phyloP scores from a whole-genome alignment of 208 protist species.

The Balamuthia mandrillaris region DNA sequence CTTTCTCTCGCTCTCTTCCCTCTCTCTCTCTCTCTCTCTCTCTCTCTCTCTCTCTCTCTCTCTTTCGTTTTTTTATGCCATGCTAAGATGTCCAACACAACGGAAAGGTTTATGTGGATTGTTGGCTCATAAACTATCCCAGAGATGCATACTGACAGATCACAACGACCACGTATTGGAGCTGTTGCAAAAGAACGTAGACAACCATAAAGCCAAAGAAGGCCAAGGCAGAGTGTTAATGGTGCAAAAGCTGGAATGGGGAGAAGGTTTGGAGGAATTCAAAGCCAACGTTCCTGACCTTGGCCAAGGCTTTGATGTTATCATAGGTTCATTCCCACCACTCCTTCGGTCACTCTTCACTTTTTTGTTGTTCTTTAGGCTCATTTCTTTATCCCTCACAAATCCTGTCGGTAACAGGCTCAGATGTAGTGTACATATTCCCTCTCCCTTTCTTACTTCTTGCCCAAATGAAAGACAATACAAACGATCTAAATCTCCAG shows the following conservation, averaged over 20 bases:
- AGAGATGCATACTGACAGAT: not conserved
- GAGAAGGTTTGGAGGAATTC: not conserved
- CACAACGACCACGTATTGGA: not conserved
- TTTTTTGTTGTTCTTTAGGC: no score
- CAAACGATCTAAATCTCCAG: no score
- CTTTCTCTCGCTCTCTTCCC: not conserved
- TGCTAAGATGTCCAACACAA: no score
- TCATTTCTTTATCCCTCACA: no score
- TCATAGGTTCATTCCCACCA: no score
- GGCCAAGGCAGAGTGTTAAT: not conserved
- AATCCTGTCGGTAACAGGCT: not conserved
- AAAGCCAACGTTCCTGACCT: not conserved
- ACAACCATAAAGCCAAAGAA: not conserved
- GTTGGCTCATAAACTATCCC: not conserved
- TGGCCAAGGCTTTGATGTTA: not conserved
- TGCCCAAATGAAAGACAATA: no score
- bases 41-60: not conserved
- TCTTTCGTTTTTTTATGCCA: no score
- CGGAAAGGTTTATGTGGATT: not conserved
- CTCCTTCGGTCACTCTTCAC: no score
- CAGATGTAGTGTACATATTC: not conserved
- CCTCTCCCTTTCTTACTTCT: not conserved
- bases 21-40: not conserved
- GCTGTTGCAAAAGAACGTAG: not conserved
- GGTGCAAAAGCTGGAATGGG: not conserved